These are phyloP conservation scores for Pisolithus thermaeus DNA, from an alignment of 1,284 basidiomycete species.

Conservation along the genomic window DNA sequence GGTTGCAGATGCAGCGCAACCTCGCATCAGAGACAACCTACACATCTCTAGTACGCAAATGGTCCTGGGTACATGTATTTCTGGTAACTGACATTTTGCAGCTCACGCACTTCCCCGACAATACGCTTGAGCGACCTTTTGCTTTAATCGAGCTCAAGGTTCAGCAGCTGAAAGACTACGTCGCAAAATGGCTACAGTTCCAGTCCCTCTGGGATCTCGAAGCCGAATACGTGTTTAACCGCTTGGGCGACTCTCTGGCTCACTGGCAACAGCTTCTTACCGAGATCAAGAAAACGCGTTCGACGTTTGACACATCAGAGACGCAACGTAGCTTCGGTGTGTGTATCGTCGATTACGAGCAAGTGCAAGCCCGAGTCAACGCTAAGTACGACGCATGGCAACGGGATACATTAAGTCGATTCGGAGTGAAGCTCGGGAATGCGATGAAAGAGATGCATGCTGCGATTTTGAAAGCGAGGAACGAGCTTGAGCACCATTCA, in stretches of 20 bases:
- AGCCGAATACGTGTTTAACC: conserved; percentile 92
- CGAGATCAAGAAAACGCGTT: conserved; percentile 93
- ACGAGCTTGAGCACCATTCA: conserved; percentile 87
- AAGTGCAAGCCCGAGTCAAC: conserved; percentile 95
- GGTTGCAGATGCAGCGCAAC: conserved; percentile 75
- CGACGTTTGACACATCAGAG: conserved; percentile 95
- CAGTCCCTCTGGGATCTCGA: conserved; percentile 99
- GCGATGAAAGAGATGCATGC: conserved; percentile 97
- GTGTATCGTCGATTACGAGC: conserved; percentile 95
- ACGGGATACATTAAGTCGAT: conserved; percentile 86
- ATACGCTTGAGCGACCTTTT: conserved; percentile 80
- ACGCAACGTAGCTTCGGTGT: conserved; percentile 90
- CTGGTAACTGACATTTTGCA: conserved; percentile 25
- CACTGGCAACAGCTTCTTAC: conserved; percentile 94
- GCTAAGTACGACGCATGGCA: conserved; percentile 99
- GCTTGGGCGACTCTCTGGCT: conserved; percentile 87
- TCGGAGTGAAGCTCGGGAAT: conserved; percentile 87
- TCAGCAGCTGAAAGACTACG: conserved; percentile 82
- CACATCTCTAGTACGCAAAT: conserved; percentile 64
- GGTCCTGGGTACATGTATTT: not conserved
- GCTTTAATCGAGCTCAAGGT: conserved; percentile 86
- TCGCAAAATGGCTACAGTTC: conserved; percentile 97
- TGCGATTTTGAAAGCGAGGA: conserved; percentile 85
- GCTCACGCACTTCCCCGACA: conserved; percentile 74
- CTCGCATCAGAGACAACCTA: conserved; percentile 69